phyloP scores from a whole-genome alignment of 495 filamentous ascomycete genomes.

The Terfezia claveryi region DNA sequence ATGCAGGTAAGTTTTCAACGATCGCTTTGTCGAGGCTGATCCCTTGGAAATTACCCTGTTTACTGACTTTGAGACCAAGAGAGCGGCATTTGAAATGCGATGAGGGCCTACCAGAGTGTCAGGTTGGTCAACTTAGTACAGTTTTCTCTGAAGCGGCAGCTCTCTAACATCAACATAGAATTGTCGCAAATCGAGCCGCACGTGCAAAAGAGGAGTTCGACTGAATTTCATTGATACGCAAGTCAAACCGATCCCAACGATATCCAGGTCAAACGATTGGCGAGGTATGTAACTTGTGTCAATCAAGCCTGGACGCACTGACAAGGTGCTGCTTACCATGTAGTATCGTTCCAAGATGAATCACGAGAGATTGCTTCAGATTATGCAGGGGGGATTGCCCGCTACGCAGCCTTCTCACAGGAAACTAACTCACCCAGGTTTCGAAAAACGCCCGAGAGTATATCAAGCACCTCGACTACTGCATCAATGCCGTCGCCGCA shows the following conservation, averaged over 20 bases:
- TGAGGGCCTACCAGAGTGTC: not conserved
- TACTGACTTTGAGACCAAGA: constrained; percentile 2
- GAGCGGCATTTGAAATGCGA: constrained; percentile 40
- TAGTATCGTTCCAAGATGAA: constrained; percentile 62
- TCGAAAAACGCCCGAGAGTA: constrained; percentile 16
- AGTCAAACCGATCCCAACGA: constrained; percentile 35
- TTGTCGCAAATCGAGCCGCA: constrained; percentile 65
- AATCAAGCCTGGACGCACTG: not conserved
- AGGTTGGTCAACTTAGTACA: not conserved
- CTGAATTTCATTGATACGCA: constrained; percentile 86
- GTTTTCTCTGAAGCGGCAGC: too few species aligned
- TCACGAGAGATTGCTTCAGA: constrained; percentile 79
- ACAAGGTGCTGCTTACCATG: not conserved
- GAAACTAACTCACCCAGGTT: constrained; percentile 19
- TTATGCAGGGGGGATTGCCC: constrained; percentile 60
- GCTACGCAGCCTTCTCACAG: constrained; percentile 38
- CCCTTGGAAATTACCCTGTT: not conserved
- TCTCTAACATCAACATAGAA: constrained; percentile 27
- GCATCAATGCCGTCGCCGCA: constrained; percentile 1
- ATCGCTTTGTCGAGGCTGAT: too few species aligned
- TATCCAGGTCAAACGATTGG: constrained; percentile 42
- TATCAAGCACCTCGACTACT: constrained; percentile 8
- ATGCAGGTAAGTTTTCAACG: constrained; percentile 11
- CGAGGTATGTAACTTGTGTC: constrained; percentile 26
- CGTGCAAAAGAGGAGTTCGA: constrained; percentile 67